These are phyloP conservation scores for Penicillium arizonense DNA, from an alignment of 495 filamentous ascomycete species.

Conservation along the genomic window DNA sequence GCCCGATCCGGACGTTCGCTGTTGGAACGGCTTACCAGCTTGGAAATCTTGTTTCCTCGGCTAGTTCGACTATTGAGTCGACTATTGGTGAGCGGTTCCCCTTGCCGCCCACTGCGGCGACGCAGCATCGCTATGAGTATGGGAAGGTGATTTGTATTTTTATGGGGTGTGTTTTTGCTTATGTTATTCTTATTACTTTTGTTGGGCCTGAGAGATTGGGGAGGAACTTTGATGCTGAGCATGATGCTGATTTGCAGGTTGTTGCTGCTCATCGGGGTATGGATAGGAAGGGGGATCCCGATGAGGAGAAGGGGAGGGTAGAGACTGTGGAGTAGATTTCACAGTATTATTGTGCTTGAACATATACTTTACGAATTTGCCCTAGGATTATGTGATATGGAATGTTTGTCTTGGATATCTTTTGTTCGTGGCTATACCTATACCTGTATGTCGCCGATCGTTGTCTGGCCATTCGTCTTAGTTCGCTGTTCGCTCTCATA, in stretches of 20 bases:
- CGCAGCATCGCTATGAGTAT: constrained; percentile 65
- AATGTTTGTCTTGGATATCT: no score
- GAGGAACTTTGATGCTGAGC: constrained; percentile 61
- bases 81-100: constrained; percentile 82
- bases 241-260: constrained; percentile 64
- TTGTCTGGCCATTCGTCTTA: no score
- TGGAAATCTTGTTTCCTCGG: constrained; percentile 78
- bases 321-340: background rate
- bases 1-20: constrained; percentile 77
- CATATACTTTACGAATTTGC: no score
- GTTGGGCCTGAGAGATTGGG: constrained; percentile 75
- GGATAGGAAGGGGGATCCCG: constrained; percentile 4
- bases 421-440: no score
- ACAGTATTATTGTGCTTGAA: background rate
- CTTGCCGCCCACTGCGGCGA: constrained; percentile 52
- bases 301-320: constrained; percentile 17
- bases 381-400: no score
- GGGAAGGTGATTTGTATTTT: constrained; percentile 92
- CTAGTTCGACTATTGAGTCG: constrained; percentile 79
- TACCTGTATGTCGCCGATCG: no score
- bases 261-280: constrained; percentile 20
- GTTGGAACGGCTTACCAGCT: constrained; percentile 85
- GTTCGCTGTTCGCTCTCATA: no score
- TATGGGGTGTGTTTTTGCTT: constrained; percentile 88
- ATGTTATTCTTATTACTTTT: constrained; percentile 72